A percentile compares a stretch with the other conserved stretches of the same genome.
Conservation (phyloP, 257 asterid species). For the Solanum peruvianum region DNA sequence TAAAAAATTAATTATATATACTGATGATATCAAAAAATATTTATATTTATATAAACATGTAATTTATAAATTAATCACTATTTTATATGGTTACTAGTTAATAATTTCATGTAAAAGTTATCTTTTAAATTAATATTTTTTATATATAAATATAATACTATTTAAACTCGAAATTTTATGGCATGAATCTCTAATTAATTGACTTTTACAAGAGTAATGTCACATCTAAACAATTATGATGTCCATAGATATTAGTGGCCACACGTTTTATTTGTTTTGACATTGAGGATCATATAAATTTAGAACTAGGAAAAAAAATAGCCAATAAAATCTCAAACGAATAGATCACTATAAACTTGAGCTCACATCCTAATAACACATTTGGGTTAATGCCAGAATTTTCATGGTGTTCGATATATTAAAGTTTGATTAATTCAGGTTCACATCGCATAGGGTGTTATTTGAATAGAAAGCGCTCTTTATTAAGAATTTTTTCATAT, state of each 20-base stretch:
- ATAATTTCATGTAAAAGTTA: not conserved
- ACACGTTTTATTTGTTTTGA: not conserved
- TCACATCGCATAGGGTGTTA: rapidly evolving
- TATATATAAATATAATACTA: no score
- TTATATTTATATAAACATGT: not conserved
- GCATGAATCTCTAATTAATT: not conserved
- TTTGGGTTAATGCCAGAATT: no score
- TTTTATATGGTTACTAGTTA: not conserved
- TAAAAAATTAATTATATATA: not conserved
- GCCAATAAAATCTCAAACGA: not conserved
- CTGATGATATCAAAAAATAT: not conserved
- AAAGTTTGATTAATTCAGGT: no score
- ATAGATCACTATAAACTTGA: not conserved
- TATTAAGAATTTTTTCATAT: no score
- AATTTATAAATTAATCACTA: not conserved
- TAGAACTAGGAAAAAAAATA: not conserved
- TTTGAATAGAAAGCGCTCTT: no score
- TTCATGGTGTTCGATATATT: no score
- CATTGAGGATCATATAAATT: not conserved
- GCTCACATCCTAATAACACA: no score
- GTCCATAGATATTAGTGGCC: not conserved
- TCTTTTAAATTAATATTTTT: not conserved
- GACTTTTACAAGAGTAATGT: not conserved
- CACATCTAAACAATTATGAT: not conserved
- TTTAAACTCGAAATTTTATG: not conserved